phyloP scores from a whole-genome alignment of 2,329 filamentous ascomycete genomes.

The Fusarium gaditjirri region DNA sequence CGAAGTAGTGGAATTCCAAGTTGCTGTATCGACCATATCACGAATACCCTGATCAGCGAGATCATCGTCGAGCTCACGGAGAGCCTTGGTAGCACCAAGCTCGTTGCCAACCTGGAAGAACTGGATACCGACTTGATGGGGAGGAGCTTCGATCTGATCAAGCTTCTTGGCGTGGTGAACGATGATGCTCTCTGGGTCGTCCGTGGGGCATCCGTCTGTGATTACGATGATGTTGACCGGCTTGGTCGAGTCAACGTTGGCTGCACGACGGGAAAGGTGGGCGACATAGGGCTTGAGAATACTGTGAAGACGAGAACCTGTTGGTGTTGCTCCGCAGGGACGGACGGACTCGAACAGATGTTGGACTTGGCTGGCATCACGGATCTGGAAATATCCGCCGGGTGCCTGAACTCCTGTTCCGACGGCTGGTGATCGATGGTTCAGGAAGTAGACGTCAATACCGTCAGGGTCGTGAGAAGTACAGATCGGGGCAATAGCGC shows the following conservation, averaged over 20 bases:
- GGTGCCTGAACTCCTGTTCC: conserved; percentile 54
- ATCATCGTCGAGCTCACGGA: conserved; percentile 80
- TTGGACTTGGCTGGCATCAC: conserved; percentile 65
- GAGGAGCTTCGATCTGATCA: conserved; percentile 73
- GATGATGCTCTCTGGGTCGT: conserved; percentile 80
- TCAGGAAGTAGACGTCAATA: conserved; percentile 92
- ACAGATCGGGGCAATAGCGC: conserved; percentile 83
- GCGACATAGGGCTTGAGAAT: conserved; percentile 80
- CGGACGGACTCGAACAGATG: conserved; percentile 75
- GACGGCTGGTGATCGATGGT: conserved; percentile 62
- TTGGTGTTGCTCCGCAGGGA: conserved; percentile 77
- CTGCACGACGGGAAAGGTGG: conserved; percentile 49
- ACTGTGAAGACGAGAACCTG: conserved; percentile 74
- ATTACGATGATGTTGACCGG: conserved; percentile 93
- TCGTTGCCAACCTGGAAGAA: conserved; percentile 95
- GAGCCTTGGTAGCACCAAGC: conserved; percentile 67
- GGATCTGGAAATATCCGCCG: conserved; percentile 73
- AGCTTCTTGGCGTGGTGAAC: conserved; percentile 75
- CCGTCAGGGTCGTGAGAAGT: conserved; percentile 83
- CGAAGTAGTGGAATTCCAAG: conserved; percentile 68
- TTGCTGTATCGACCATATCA: conserved; percentile 93
- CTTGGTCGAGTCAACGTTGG: conserved; percentile 64
- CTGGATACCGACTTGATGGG: conserved; percentile 89
- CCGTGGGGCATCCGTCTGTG: conserved; percentile 85
- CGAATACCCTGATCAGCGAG: conserved; percentile 68